These are phyloP conservation scores for Metschnikowia noctiluminum DNA, from an alignment of 805 yeast genomes.

Conservation along the genomic window DNA sequence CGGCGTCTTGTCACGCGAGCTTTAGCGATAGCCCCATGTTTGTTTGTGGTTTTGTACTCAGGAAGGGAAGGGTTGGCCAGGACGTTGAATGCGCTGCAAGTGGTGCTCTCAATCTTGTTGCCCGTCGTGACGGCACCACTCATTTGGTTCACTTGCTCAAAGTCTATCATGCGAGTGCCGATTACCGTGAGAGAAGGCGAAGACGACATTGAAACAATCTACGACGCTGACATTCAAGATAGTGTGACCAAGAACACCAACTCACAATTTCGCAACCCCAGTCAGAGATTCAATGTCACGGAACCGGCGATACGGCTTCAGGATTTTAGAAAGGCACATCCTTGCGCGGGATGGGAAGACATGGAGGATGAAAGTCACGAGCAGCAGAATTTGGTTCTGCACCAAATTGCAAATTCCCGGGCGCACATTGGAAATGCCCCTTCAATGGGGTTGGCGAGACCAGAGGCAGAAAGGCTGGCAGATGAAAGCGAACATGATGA, in stretches of 20 bases:
- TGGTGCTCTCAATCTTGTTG: slow-evolving; percentile 70
- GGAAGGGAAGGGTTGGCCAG: slow-evolving; percentile 81
- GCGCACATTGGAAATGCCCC: slow-evolving; percentile 4
- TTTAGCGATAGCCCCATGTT: slow-evolving; percentile 83
- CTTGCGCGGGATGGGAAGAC: slow-evolving; percentile 42
- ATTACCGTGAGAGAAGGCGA: slow-evolving; percentile 31
- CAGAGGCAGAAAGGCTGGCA: slow-evolving; percentile 11
- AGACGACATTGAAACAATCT: slow-evolving; percentile 20
- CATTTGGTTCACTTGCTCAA: slow-evolving; percentile 73
- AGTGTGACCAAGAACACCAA: slow-evolving; percentile 5
- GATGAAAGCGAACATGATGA: slow-evolving; percentile 16
- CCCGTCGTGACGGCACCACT: slow-evolving; percentile 90
- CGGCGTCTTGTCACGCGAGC: slow-evolving; percentile 76
- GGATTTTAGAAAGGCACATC: slow-evolving; percentile 38
- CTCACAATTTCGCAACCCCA: not conserved
- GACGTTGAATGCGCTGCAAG: slow-evolving; percentile 79
- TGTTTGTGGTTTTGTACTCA: slow-evolving; percentile 63
- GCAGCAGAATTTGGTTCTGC: slow-evolving; percentile 14
- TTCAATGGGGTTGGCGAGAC: not conserved
- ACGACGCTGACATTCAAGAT: slow-evolving; percentile 12
- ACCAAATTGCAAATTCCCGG: slow-evolving; percentile 8
- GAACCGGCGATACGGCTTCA: slow-evolving; percentile 42
- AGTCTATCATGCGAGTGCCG: slow-evolving; percentile 60
- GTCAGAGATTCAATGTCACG: slow-evolving; percentile 26
- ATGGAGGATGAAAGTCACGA: slow-evolving; percentile 21